Base-by-base conservation (phyloP, 148 eudicot genomes). In the Vaccinium myrtillus region DNA sequence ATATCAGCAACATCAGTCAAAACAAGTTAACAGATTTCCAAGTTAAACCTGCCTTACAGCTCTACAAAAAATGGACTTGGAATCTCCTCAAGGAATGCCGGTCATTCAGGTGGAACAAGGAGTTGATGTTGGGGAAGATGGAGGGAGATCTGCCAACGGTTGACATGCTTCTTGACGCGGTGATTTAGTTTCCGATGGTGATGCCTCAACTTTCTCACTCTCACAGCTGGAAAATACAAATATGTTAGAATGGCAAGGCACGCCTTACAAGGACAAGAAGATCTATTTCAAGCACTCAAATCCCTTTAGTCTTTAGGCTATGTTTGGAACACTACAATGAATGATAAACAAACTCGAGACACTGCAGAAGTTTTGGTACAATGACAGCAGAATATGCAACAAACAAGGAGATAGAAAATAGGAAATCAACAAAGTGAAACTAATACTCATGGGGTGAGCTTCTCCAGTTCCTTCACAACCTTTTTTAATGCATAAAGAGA, bases 401-500 rank as follows among this genome's bases (percentile, higher is more conserved):
- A 54, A 58, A 80, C 48, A 39, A 9, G 54, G 36, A 12, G 67
- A 67, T 48, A 23, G 70, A 69, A 32, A 32, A 80, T 23, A 49
- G 10, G 13, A 48, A 58, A 63, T 81, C 30, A 49, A 21, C 69
- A 54, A 58, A 78, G 59, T 1, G 25, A 59, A 74, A 61, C 81
- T 49, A 19, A 39, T 36, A 87, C 86, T 86, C 77, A 86, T 85
- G 43, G 27, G 27, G 82, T 69, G 21, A 86, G 69, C 70, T 69
- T 2, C 81, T 86, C 81, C 51, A 87, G 65, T 8, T 75, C 69
- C 5, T 61, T 8, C 81, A 81, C 82, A 51, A 84, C 86, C 39
- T 80, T 32, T 23, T n/a, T 63, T 69, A 87, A 73, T 14, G 86
- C 89, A 81, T 84, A 30, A 75, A 87, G 89, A 70, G 86, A 59